Evolutionary conservation across 768 basidiomycete species (phyloP), one percentile per base, ranked within the genome.

Genomic region (Kwoniella heveanensis): DNA sequence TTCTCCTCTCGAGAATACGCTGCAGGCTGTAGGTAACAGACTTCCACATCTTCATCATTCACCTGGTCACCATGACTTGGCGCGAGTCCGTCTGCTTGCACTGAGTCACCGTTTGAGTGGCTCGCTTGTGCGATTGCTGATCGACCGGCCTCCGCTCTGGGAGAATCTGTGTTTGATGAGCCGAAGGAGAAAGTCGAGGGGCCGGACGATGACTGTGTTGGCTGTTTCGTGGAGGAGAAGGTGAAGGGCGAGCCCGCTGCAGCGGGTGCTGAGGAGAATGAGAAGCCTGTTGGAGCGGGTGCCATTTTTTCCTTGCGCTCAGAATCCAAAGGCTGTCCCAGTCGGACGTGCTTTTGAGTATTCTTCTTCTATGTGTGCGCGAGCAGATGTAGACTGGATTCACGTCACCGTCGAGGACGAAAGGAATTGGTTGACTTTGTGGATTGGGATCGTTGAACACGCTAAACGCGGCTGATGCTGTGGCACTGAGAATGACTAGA

Each of bases 11-110:
- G 17, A 12, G 51, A 21, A 32, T 63, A 70, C 7, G 69, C 67
- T 12, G 57, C 29, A 29, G 74, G 74, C 36, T 70, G 56, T 21
- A 72, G 61, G 51, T 71, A 64, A 19, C 48, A 52, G 5, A 62
- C 47, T 21, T 67, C 69, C 7, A 62, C 60, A 1, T 66, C 64
- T 2, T 64, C 58, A 1, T 65, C 66, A 15, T 59, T 64, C 7
- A 37, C 61, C 50, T 21, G 25, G 27, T 22, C 19, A n/a, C n/a
- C n/a, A n/a, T n/a, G n/a, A n/a, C n/a, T n/a, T n/a, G n/a, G n/a
- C n/a, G n/a, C 7, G 3, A 44, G 39, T 44, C 39, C 39, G 19
- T 49, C 17, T 22, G 53, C 51, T 24, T 25, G 30, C 32, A 36
- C 32, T 36, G 32, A 7, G 32, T 44, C 39, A 13, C 32, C 32